Evolutionary conservation across 352 stramenopile species (phyloP), one percentile per base, ranked within the genome.

Genomic region (Phytophthora ramorum): DNA sequence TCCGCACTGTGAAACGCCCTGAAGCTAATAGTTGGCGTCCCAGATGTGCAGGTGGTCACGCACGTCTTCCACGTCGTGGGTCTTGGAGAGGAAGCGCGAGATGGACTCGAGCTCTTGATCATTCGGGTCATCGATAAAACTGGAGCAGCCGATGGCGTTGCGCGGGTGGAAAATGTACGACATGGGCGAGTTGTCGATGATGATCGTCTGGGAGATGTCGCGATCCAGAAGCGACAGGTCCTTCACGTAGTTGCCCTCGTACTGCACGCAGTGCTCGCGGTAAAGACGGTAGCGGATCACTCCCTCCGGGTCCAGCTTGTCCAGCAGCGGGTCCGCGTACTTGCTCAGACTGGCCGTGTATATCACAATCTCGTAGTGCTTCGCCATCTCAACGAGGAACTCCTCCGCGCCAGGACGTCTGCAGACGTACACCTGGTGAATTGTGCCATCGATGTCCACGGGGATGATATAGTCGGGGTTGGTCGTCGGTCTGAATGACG

Each of bases 131-230:
- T 98, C 91, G 40, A 98, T 97, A 58, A 97, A 98, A 48, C 76
- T 91, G 19, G 85, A 94, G 66, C 83, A 92, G 17, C 83, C 83
- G 53, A 93, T 91, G 17, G 86, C 83, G 20, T 93, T 93, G 40
- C 75, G 78, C 16, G 98, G 97, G 75, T 99, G 98, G 74, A 99
- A 99, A 35, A 99, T 83, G 73, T 99, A 99, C 5, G 93, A 98
- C 76, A 96, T 96, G n/a, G 98, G 97, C 53, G 95, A 98, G 76
- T 99, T 99, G 81, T 99, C 98, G 59, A 99, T 98, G 72, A 99
- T 99, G 66, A 99, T 99, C 19, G 88, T 90, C 71, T 98, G 90
- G 16, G 78, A 83, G 22, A 99, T 80, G 24, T 99, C 82, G 24
- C 97, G 85, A 65, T 98, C 93, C 6, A 99, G 70, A 10, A 99